These are phyloP conservation scores for Xylariomycetidae sp. DNA, from an alignment of 2,329 filamentous ascomycete genomes.

Conservation along the genomic window DNA sequence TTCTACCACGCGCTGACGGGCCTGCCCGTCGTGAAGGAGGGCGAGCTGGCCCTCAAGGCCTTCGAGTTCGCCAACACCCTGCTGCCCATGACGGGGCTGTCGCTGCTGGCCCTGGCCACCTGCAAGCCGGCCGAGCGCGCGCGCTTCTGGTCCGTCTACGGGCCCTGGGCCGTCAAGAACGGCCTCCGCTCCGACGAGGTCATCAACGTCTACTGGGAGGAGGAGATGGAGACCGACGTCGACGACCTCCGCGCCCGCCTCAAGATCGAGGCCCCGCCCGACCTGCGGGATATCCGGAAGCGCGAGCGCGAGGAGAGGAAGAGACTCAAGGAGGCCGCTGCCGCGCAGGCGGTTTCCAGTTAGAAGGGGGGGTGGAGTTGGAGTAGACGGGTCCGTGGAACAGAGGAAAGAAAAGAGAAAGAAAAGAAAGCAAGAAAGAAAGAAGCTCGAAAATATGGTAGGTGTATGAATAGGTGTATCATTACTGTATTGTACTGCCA, in stretches of 20 bases:
- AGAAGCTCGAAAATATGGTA: too few species aligned
- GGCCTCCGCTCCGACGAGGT: slow-evolving; percentile 72
- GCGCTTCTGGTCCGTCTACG: slow-evolving; percentile 69
- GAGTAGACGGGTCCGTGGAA: too few species aligned
- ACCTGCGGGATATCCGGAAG: slow-evolving; percentile 73
- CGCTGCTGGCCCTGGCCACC: slow-evolving; percentile 78
- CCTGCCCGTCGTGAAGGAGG: slow-evolving; percentile 85
- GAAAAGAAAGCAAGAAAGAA: too few species aligned
- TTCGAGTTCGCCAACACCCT: slow-evolving; percentile 96
- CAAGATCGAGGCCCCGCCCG: slow-evolving; percentile 83
- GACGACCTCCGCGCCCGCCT: slow-evolving; percentile 68
- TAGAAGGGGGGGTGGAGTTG: too few species aligned
- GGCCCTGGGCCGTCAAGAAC: slow-evolving; percentile 88
- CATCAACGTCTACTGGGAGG: slow-evolving; percentile 98
- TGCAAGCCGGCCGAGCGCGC: slow-evolving; percentile 76
- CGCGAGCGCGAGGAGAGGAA: slow-evolving; percentile 65
- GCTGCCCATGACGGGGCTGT: slow-evolving; percentile 90
- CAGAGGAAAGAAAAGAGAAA: too few species aligned
- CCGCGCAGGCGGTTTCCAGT: slow-evolving; percentile 12
- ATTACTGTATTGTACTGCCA: slow-evolving; percentile 10
- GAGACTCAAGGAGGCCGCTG: slow-evolving; percentile 48
- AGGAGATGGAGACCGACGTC: slow-evolving; percentile 81
- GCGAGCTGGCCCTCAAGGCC: slow-evolving; percentile 94
- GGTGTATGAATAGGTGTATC: slow-evolving; percentile 8
- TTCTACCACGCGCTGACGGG: slow-evolving; percentile 96